These are phyloP conservation scores for Diplodia intermedia DNA, from an alignment of 2,329 filamentous ascomycete species.

Conservation along the genomic window DNA sequence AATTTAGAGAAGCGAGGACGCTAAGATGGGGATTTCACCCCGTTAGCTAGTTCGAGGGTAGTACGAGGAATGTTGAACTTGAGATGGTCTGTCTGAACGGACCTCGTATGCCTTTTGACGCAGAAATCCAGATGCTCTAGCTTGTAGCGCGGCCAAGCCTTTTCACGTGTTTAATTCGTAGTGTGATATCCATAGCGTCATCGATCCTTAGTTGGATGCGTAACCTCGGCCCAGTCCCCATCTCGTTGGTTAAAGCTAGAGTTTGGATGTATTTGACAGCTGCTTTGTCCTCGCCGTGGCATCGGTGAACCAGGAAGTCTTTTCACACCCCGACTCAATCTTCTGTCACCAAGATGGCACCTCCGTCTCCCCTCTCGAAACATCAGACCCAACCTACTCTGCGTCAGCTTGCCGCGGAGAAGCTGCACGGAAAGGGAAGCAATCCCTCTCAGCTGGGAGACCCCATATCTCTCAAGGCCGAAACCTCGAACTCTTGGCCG, in stretches of 20 bases:
- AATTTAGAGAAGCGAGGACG: too few relatives aligned
- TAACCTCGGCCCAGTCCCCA: constrained; percentile 8
- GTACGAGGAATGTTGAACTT: too few relatives aligned
- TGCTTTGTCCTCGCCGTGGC: not conserved
- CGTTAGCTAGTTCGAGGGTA: too few relatives aligned
- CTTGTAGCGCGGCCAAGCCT: not conserved
- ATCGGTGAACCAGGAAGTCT: not conserved
- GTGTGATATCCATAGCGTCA: constrained; percentile 24
- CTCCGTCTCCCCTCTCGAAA: constrained; percentile 12
- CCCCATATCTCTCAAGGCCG: constrained; percentile 31
- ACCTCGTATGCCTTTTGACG: not conserved
- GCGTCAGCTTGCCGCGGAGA: constrained; percentile 19
- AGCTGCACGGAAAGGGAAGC: constrained; percentile 19
- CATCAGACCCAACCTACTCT: constrained; percentile 19
- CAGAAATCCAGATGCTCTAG: not conserved
- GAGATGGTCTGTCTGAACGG: too few relatives aligned
- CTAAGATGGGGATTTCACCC: too few relatives aligned
- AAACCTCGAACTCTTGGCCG: constrained; percentile 23
- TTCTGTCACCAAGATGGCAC: constrained; percentile 9
- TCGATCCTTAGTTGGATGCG: constrained; percentile 10
- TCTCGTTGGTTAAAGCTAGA: not conserved
- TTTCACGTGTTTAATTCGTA: constrained; percentile 9
- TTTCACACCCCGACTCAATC: not conserved
- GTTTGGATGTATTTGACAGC: constrained; percentile 1
- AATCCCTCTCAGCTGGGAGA: constrained; percentile 31